A percentile compares a stretch with the other conserved stretches of the same genome.
phyloP scores from a whole-genome alignment of 441 rosid species.

The Metrosideros polymorpha region DNA sequence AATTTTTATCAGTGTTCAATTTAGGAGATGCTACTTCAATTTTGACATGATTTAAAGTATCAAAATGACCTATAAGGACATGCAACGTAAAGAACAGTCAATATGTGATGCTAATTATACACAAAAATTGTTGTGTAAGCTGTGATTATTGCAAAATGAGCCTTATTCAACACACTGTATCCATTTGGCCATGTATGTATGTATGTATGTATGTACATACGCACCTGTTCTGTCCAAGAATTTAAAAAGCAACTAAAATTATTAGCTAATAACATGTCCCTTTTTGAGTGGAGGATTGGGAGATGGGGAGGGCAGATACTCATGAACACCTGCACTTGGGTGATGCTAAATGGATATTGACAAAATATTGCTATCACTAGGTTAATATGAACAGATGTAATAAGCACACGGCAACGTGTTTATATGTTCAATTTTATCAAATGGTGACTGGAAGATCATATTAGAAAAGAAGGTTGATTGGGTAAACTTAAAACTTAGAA shows the following conservation, averaged over 20 bases:
- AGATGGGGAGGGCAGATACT: not conserved
- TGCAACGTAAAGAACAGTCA: not conserved
- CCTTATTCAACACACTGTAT: not conserved
- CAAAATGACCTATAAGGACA: not conserved
- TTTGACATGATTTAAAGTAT: not conserved
- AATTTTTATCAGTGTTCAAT: not conserved
- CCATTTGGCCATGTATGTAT: not conserved
- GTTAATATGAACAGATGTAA: not conserved
- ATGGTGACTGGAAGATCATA: not conserved
- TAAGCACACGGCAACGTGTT: not conserved
- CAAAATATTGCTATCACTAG: not conserved
- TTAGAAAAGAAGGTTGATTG: not conserved
- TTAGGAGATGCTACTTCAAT: not conserved
- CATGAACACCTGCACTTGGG: not conserved
- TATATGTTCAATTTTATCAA: not conserved
- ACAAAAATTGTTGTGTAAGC: not conserved
- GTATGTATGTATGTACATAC: no score
- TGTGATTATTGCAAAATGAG: not conserved
- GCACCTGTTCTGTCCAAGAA: not conserved
- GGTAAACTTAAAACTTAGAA: not conserved
- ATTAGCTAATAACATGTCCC: no score
- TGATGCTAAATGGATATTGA: not conserved
- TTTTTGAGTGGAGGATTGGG: no score
- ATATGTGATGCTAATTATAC: not conserved
- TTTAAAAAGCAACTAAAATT: no score